phyloP scores from a whole-genome alignment of 1,284 basidiomycete genomes.

The Bondarzewia mesenterica region DNA sequence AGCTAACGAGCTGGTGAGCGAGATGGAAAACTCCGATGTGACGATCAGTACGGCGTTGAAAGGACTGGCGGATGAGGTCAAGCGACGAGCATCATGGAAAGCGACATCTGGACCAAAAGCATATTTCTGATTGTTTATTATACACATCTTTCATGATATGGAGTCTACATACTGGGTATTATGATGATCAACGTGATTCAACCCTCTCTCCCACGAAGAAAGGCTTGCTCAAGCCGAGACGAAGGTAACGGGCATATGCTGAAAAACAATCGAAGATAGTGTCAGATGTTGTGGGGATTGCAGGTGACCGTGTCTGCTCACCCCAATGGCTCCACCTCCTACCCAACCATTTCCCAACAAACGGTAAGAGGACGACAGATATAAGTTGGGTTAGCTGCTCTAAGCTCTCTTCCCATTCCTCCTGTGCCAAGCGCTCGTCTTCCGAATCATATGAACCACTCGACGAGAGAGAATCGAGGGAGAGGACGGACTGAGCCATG shows the following conservation, averaged over 20 bases:
- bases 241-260: conserved; percentile 71
- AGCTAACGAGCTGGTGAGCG: conserved; percentile 50
- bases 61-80: conserved; percentile 29
- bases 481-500: conserved; percentile 37
- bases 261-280: conserved; percentile 12
- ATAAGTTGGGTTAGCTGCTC: conserved; percentile 77
- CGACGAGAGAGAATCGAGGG: conserved; percentile 37
- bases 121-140: neutral
- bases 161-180: neutral
- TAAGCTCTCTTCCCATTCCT: conserved; percentile 90
- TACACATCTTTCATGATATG: neutral
- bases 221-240: conserved; percentile 55
- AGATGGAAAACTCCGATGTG: conserved; percentile 41
- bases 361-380: conserved; percentile 76
- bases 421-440: conserved; percentile 70
- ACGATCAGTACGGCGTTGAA: conserved; percentile 30
- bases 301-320: conserved; percentile 31
- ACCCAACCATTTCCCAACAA: conserved; percentile 84
- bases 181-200: conserved; percentile 4
- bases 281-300: neutral
- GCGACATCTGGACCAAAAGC: conserved; percentile 7
- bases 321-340: conserved; percentile 81
- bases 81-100: conserved; percentile 23
- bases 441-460: conserved; percentile 54
- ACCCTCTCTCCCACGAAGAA: conserved; percentile 51